phyloP scores from a whole-genome alignment of 2,329 filamentous ascomycete genomes.

The Aspergillus pseudonomiae region DNA sequence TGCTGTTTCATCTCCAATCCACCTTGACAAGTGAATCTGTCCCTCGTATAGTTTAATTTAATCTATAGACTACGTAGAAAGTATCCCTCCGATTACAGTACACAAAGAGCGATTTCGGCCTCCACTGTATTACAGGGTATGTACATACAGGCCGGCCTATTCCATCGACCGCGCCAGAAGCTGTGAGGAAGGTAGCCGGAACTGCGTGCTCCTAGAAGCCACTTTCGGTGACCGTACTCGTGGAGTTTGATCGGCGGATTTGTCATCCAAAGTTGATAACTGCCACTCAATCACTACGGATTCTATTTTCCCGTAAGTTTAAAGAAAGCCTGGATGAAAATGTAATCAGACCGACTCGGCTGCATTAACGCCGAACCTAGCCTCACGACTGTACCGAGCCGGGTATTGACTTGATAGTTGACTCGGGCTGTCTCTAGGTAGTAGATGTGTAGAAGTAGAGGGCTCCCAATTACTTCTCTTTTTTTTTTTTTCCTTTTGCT shows the following conservation, averaged over 20 bases:
- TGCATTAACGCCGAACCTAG: constrained; percentile 26
- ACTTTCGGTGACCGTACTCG: constrained; percentile 34
- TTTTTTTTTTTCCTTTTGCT: neutral
- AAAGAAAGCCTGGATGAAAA: constrained; percentile 18
- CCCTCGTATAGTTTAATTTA: neutral
- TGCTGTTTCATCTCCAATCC: neutral
- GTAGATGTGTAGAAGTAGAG: neutral
- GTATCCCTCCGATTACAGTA: constrained; percentile 1
- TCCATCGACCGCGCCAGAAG: constrained; percentile 20
- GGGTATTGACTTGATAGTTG: neutral
- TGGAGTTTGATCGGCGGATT: constrained; percentile 40
- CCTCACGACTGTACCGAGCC: constrained; percentile 1
- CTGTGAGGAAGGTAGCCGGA: constrained; percentile 12
- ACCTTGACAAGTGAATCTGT: neutral
- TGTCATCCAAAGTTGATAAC: constrained; percentile 29
- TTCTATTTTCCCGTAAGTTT: constrained; percentile 39
- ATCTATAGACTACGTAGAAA: neutral
- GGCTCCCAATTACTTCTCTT: neutral
- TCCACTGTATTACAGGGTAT: constrained; percentile 8
- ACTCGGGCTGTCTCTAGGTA: neutral
- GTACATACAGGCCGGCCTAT: constrained; percentile 1
- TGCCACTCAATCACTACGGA: constrained; percentile 29
- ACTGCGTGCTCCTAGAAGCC: constrained; percentile 16
- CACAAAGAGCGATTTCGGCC: constrained; percentile 18
- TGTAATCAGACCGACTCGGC: constrained; percentile 23